phyloP scores from a whole-genome alignment of 2,329 filamentous ascomycete species.

The Trichoderma pleuroti region DNA sequence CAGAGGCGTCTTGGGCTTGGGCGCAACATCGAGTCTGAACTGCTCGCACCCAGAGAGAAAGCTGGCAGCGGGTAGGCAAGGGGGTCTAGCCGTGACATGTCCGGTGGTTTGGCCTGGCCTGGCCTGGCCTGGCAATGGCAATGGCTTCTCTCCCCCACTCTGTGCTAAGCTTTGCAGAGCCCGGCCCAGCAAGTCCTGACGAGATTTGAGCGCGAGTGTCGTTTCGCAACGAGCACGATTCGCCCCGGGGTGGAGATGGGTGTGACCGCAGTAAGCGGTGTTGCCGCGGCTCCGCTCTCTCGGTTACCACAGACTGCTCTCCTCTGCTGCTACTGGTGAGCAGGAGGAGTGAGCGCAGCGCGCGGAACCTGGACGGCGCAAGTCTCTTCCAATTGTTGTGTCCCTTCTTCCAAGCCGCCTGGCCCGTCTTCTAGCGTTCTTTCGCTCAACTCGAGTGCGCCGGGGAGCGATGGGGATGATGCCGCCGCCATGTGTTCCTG shows the following conservation, averaged over 20 bases:
- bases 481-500: background rate
- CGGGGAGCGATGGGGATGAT: background rate
- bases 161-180: slow-evolving; percentile 9
- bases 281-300: slow-evolving; percentile 24
- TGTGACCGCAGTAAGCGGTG: slow-evolving; percentile 26
- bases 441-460: background rate
- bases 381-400: background rate
- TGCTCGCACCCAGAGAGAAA: background rate
- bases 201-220: background rate
- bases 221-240: slow-evolving; percentile 8
- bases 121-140: too few relatives aligned
- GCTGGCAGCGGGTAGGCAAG: slow-evolving; percentile 14
- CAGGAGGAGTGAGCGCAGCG: slow-evolving; percentile 12
- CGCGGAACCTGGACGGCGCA: slow-evolving; percentile 8
- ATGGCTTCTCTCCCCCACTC: background rate
- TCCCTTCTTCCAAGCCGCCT: slow-evolving; percentile 13
- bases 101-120: slow-evolving; percentile 3
- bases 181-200: background rate
- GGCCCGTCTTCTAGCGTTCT: slow-evolving; percentile 13
- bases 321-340: background rate
- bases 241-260: slow-evolving; percentile 18
- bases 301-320: slow-evolving; percentile 9
- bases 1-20: background rate
- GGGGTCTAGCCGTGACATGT: slow-evolving; percentile 12
- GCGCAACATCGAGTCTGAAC: slow-evolving; percentile 10